Base-by-base conservation (phyloP, 2,329 filamentous ascomycete species). In the Phialophora tarda region DNA sequence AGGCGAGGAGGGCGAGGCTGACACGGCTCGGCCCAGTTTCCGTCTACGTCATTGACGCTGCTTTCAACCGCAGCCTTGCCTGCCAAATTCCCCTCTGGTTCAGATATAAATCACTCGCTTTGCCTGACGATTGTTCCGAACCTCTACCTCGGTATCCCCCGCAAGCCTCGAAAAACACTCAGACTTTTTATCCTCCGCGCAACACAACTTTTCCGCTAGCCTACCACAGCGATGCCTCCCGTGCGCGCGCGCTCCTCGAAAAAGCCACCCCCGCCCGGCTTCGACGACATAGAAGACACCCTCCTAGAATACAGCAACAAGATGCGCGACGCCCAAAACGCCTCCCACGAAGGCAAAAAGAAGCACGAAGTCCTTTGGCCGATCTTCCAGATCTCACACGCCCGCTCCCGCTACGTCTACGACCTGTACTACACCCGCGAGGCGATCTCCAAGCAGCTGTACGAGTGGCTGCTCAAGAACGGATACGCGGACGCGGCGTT, bases 361-460 rank as follows among this genome's bases (percentile, higher is more conserved):
- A 93, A 93, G 77, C 91, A 97, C 76, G 92, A 98, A 80, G 91
- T 92, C 72, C 87, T 93, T 71, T 99, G 95, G 95, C 94, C 95
- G 68, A 93, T 99, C 72, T 98, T 99, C 76, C 93, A 98, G 78
- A 97, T 99, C 77, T 90, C 90, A 26, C 95, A 99, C 80, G 66
- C 70, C 86, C 86, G 86, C 51, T 89, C 86, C 69, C 88, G 92
- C 76, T 99, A 99, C 80, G 90, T 99, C 70, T 99, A 97, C 82
- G 95, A 98, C 76, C 85, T 99, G 56, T 98, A 97, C 82, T 99
- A 98, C 81, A 90, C 96, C 79, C 97, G 97, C 81, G 92, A 97
- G 80, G 94, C 94, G 59, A 98, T 99, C 77, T 91, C 88, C 79
- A 94, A 91, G 81, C 84, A 89, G 79, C 84, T 99, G 23, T 99